Evolutionary conservation across 257 asterid species (phyloP).

Genomic region (Verbena officinalis): DNA sequence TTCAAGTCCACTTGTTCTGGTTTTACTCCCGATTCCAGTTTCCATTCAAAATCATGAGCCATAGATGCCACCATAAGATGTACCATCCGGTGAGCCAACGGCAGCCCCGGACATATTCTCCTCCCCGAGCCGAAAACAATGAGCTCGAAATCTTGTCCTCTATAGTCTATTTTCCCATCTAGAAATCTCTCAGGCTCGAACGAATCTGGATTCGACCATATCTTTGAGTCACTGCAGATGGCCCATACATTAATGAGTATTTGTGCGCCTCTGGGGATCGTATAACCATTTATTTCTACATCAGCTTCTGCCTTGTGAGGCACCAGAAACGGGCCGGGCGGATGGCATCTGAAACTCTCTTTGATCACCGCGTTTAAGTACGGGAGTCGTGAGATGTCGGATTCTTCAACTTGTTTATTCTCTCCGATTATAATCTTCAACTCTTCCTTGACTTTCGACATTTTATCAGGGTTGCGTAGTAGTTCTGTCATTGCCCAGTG

Average conservation of each 20-base stretch:
- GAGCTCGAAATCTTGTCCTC: slow-evolving; percentile 29
- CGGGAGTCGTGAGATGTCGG: slow-evolving; percentile 21
- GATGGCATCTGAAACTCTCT: slow-evolving; percentile 27
- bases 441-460: slow-evolving; percentile 34
- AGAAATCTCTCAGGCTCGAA: slow-evolving; percentile 29
- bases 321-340: slow-evolving; percentile 20
- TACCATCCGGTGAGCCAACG: slow-evolving; percentile 25
- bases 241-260: slow-evolving; percentile 19
- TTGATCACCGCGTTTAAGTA: slow-evolving; percentile 27
- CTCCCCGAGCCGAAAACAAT: slow-evolving; percentile 30
- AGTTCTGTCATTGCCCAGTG: slow-evolving; percentile 44
- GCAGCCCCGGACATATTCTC: slow-evolving; percentile 31
- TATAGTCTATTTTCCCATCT: slow-evolving; percentile 9
- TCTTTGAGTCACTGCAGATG: slow-evolving; percentile 14
- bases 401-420: slow-evolving; percentile 20
- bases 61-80: slow-evolving; percentile 23
- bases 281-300: slow-evolving; percentile 16
- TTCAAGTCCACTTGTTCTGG: slow-evolving; percentile 3
- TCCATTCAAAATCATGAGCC: slow-evolving; percentile 23
- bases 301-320: slow-evolving; percentile 29
- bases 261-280: slow-evolving; percentile 15
- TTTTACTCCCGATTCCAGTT: not conserved
- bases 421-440: not conserved
- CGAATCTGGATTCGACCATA: slow-evolving; percentile 19
- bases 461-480: slow-evolving; percentile 29